phyloP scores from a whole-genome alignment of 1,139 yeast genomes.

The Candida gigantensis region DNA sequence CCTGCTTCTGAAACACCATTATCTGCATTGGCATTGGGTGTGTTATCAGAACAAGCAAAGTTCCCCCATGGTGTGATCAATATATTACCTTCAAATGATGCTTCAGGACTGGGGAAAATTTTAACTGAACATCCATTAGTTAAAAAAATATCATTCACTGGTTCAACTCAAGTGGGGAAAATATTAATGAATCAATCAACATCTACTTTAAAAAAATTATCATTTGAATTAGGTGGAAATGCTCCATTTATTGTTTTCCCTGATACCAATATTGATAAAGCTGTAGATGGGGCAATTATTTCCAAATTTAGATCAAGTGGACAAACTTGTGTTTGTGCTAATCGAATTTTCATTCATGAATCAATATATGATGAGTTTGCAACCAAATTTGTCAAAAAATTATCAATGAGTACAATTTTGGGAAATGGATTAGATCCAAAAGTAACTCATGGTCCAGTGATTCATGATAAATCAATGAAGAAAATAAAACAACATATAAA shows the following conservation, averaged over 20 bases:
- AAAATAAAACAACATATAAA: slow-evolving; percentile 72
- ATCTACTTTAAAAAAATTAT: slow-evolving; percentile 75
- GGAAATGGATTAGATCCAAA: slow-evolving; percentile 74
- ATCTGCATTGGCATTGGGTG: slow-evolving; percentile 79
- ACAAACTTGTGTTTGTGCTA: slow-evolving; percentile 88
- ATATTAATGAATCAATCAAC: slow-evolving; percentile 77
- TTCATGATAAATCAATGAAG: slow-evolving; percentile 61
- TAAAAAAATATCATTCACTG: slow-evolving; percentile 84
- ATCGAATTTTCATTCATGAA: slow-evolving; percentile 77
- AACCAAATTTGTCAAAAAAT: slow-evolving; percentile 46
- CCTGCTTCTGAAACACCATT: slow-evolving; percentile 92
- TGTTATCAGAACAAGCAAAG: slow-evolving; percentile 75
- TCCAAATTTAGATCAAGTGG: slow-evolving; percentile 73
- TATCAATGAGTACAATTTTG: slow-evolving; percentile 50
- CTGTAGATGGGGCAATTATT: slow-evolving; percentile 71
- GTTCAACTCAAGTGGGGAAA: slow-evolving; percentile 84
- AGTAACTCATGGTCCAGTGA: slow-evolving; percentile 81
- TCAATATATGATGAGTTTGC: slow-evolving; percentile 62
- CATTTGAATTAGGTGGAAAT: slow-evolving; percentile 91
- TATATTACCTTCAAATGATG: slow-evolving; percentile 58
- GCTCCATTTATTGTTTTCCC: slow-evolving; percentile 89
- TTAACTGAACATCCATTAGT: slow-evolving; percentile 69
- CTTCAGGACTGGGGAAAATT: slow-evolving; percentile 65
- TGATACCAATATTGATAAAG: slow-evolving; percentile 77
- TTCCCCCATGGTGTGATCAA: slow-evolving; percentile 85